Evolutionary conservation across 139 green algal species (phyloP).

Genomic region (Klebsormidium nitens): DNA sequence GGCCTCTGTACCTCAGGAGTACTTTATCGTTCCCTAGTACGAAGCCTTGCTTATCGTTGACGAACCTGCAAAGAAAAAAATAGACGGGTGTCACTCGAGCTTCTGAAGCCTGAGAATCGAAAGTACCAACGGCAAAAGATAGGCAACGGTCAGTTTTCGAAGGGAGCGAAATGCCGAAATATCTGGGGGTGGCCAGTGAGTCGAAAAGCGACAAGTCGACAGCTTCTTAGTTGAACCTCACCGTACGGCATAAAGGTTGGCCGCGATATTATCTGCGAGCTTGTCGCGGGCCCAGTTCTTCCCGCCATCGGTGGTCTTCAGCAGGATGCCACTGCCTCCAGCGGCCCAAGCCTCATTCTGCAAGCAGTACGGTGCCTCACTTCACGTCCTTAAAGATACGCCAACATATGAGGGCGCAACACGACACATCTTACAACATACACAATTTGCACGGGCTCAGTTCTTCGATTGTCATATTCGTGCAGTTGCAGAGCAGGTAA

Average conservation of each 20-base stretch:
- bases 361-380: neutral
- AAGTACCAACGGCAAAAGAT: neutral
- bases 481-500: neutral
- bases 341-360: slow-evolving; percentile 70
- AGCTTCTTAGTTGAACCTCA: no score
- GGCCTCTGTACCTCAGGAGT: slow-evolving; percentile 60
- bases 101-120: neutral
- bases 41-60: slow-evolving; percentile 67
- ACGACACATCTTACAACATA: no score
- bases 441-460: no score
- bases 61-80: slow-evolving; percentile 19
- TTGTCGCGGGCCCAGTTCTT: slow-evolving; percentile 89
- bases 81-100: neutral
- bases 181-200: no score
- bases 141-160: no score
- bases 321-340: slow-evolving; percentile 86
- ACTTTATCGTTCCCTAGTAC: slow-evolving; percentile 92
- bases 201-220: neutral
- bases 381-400: neutral
- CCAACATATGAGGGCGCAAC: no score
- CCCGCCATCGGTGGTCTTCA: slow-evolving; percentile 84
- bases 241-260: slow-evolving; percentile 94
- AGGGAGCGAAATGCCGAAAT: neutral
- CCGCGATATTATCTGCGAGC: slow-evolving; percentile 75
- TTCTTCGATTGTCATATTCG: neutral